Conservation (phyloP, 2,329 filamentous ascomycete genomes). For the Colletotrichum orbiculare region DNA sequence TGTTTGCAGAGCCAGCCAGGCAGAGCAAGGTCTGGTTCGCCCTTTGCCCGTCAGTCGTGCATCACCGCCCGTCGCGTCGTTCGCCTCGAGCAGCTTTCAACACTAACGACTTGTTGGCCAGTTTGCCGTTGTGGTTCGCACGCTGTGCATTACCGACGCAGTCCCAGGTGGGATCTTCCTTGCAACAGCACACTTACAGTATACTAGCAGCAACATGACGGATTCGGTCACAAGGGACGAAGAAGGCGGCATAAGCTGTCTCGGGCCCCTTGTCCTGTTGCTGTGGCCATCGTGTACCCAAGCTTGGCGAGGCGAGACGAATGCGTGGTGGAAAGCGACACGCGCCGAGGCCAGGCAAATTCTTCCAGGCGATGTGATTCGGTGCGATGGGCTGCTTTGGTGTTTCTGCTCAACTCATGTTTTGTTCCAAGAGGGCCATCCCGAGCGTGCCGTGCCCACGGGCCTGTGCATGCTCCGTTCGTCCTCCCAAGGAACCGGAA, state of each 20-base stretch:
- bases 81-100: no score
- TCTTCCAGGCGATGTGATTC: background rate
- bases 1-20: constrained; percentile 7
- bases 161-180: no score
- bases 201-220: background rate
- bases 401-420: constrained; percentile 26
- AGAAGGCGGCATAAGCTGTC: constrained; percentile 15
- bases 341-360: background rate
- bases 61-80: background rate
- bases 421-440: constrained; percentile 4
- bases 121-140: no score
- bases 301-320: constrained; percentile 9
- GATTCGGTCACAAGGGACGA: background rate
- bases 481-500: constrained; percentile 28
- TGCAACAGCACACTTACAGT: no score
- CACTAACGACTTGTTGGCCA: no score
- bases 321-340: background rate
- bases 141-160: no score
- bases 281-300: background rate
- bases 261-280: constrained; percentile 3
- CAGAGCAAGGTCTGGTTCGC: constrained; percentile 10
- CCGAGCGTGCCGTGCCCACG: constrained; percentile 23
- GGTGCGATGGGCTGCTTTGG: constrained; percentile 18
- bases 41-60: constrained; percentile 1
- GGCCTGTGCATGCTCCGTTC: constrained; percentile 12